A percentile compares a stretch with the other conserved stretches of the same genome.
Conservation (phyloP, 805 yeast species). For the Crinitomyces ghanaensis region DNA sequence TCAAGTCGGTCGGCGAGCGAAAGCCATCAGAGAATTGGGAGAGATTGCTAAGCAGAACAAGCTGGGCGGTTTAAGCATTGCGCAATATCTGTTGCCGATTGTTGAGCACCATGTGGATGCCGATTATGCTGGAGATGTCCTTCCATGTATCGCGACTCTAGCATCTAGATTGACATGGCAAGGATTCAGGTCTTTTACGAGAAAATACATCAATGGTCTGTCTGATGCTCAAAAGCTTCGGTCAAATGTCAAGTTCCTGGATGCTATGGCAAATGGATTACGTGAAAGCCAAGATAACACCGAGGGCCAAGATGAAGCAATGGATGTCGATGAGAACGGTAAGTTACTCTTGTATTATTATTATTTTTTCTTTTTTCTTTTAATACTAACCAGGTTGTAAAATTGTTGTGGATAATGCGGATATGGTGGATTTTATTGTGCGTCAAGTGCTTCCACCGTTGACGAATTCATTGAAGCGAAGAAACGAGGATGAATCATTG, state of each 20-base stretch:
- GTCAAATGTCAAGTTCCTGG: conserved; percentile 41
- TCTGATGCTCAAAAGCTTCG: conserved; percentile 43
- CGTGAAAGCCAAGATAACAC: conserved; percentile 3
- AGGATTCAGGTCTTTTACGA: conserved; percentile 66
- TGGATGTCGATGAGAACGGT: too few relatives aligned
- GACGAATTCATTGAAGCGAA: conserved; percentile 36
- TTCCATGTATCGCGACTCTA: conserved; percentile 48
- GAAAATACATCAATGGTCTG: conserved; percentile 66
- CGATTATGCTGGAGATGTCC: conserved; percentile 34
- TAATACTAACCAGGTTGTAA: too few relatives aligned
- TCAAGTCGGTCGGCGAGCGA: conserved; percentile 74
- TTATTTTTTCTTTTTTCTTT: too few relatives aligned
- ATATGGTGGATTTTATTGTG: too few relatives aligned
- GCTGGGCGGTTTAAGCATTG: conserved; percentile 46
- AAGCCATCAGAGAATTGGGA: conserved; percentile 61
- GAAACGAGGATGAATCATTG: conserved; percentile 60
- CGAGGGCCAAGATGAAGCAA: conserved; percentile 7
- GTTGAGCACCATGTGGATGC: conserved; percentile 69
- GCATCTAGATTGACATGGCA: conserved; percentile 56
- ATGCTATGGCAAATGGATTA: conserved; percentile 15
- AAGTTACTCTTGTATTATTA: too few relatives aligned
- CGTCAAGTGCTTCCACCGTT: too few relatives aligned
- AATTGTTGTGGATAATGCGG: too few relatives aligned
- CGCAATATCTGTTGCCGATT: conserved; percentile 76
- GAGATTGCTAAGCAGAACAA: conserved; percentile 30